Evolutionary conservation across 768 basidiomycete genomes (phyloP).

Genomic region (Mycena pura): DNA sequence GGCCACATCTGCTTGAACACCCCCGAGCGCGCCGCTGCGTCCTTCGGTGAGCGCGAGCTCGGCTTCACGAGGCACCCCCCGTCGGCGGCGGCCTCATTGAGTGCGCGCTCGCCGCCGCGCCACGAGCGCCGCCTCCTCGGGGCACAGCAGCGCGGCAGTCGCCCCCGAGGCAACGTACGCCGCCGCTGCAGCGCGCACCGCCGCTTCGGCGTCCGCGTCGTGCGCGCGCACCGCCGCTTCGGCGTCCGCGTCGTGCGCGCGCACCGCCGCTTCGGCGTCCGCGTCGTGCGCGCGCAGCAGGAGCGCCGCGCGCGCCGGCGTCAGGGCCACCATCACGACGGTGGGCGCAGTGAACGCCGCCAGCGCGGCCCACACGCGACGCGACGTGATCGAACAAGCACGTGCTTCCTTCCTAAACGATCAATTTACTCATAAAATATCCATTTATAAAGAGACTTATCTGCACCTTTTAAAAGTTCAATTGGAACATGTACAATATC

Average conservation of each 20-base stretch:
- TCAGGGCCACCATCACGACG: too few relatives aligned
- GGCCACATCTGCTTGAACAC: constrained; percentile 22
- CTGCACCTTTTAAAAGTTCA: too few relatives aligned
- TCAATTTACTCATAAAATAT: too few relatives aligned
- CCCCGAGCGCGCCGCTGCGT: constrained; percentile 26
- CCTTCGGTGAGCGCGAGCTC: constrained; percentile 28
- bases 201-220: constrained; percentile 7
- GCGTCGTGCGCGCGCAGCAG: constrained; percentile 22
- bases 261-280: neutral
- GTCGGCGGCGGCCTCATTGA: neutral
- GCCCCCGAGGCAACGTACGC: neutral
- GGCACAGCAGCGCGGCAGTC: neutral
- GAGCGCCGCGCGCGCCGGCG: too few relatives aligned
- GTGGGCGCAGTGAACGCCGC: too few relatives aligned
- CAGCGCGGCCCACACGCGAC: too few relatives aligned
- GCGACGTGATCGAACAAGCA: too few relatives aligned
- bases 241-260: constrained; percentile 16
- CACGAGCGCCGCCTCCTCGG: constrained; percentile 6
- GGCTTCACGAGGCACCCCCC: constrained; percentile 26
- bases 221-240: constrained; percentile 11
- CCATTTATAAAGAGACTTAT: too few relatives aligned
- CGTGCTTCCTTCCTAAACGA: too few relatives aligned
- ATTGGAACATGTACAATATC: too few relatives aligned
- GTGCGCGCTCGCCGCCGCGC: constrained; percentile 11
- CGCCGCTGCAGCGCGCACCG: constrained; percentile 1